Evolutionary conservation across 164 flowering plant species (phyloP), one percentile per base, ranked within the genome.

Genomic region (Liriodendron chinense): DNA sequence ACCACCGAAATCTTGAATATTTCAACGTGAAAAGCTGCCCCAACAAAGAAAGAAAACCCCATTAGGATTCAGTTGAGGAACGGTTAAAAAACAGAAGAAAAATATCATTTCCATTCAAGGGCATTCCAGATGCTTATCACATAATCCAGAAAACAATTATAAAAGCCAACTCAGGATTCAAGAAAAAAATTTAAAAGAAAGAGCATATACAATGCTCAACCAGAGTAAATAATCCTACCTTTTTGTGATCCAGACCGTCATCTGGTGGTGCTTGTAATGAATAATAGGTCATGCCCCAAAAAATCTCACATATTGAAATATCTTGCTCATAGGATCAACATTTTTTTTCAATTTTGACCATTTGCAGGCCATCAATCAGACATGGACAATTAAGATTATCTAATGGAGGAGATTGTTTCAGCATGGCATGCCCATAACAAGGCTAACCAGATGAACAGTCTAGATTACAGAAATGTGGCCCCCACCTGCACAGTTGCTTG

Each of bases 1-100:
- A 86, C 72, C 77, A 79, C 78, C 43, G 57, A 74, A 75, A 75
- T 79, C 78, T 81, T 59, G 28, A 23, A 66, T 69, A 76, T 65
- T 69, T 82, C 82, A 7, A 2, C 7, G 7, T 34, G 14, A n/a
- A 69, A 47, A 28, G 43, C 43, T 34, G 43, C 5, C 24, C 23
- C 8, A 28, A 22, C 22, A 70, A 70, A 49, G 14, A 48, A 25
- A 56, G 21, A 56, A 6, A 18, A 28, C 47, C 7, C 16, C 13
- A 12, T 13, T 53, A 12, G 59, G 59, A 53, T 16, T 53, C 59
- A 53, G 9, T 7, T 53, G 59, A 53, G 59, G 59, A 53, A 53
- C 59, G 9, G 59, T 53, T 53, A 2, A 16, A 53, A 53, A 16
- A 16, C 18, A 53, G 2, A 53, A 53, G 59, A 53, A 53, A 53